phyloP scores from a whole-genome alignment of 805 yeast genomes.

The Candida loeiensis region DNA sequence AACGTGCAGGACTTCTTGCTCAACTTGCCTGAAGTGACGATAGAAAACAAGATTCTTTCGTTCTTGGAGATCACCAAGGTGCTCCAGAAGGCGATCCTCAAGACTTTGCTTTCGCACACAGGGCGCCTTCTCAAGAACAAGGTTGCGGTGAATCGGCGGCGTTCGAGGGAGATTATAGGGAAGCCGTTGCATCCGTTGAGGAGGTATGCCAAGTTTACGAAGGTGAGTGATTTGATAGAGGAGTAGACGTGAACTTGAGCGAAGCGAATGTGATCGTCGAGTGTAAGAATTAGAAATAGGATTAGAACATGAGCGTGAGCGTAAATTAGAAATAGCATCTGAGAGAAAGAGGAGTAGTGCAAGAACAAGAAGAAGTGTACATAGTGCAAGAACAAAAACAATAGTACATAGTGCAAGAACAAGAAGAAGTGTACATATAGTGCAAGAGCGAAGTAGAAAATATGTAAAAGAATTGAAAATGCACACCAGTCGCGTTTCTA shows the following conservation, averaged over 20 bases:
- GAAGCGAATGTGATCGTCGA: too few relatives aligned
- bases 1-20: slow-evolving; percentile 37
- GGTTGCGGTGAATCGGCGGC: slow-evolving; percentile 16
- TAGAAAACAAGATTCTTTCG: slow-evolving; percentile 31
- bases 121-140: slow-evolving; percentile 37
- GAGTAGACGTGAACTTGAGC: background rate
- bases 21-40: slow-evolving; percentile 31
- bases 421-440: background rate
- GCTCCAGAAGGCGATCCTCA: slow-evolving; percentile 29
- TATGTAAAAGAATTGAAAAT: background rate
- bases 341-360: background rate
- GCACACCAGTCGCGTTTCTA: too few relatives aligned
- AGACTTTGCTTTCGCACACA: slow-evolving; percentile 30
- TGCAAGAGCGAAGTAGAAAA: background rate
- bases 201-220: slow-evolving; percentile 22
- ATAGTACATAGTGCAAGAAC: background rate
- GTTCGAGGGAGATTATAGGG: slow-evolving; percentile 12
- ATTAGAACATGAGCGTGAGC: too few relatives aligned
- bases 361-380: background rate
- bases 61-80: slow-evolving; percentile 33
- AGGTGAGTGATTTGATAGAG: slow-evolving; percentile 18
- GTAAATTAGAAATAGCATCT: too few relatives aligned
- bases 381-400: too few relatives aligned
- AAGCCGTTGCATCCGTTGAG: slow-evolving; percentile 22
- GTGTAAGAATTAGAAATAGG: too few relatives aligned